A percentile compares a stretch with the other conserved stretches of the same genome.
Evolutionary conservation across 2,329 filamentous ascomycete genomes (phyloP).

Genomic region (Malbranchea zuffiana): DNA sequence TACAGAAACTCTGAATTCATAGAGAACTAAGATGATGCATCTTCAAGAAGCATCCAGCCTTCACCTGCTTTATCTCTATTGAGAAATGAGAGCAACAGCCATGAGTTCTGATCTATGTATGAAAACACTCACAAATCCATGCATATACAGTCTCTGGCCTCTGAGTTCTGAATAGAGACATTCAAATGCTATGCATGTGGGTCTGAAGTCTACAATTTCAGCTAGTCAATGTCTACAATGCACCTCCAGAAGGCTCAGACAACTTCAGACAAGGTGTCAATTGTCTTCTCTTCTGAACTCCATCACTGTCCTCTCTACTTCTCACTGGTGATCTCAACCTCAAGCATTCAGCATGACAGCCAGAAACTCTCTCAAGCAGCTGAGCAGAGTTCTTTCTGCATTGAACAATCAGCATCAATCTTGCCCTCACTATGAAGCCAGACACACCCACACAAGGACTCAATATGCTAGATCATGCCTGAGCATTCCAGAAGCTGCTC

Average conservation of each 20-base stretch:
- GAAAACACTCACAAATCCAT: conserved; percentile 1
- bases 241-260: background rate
- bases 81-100: conserved; percentile 1
- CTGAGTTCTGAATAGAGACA: background rate
- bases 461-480: conserved; percentile 1
- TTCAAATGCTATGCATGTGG: background rate
- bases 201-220: background rate
- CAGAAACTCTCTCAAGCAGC: background rate
- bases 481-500: background rate
- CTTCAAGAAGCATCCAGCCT: conserved; percentile 2
- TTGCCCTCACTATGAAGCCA: background rate
- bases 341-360: conserved; percentile 1
- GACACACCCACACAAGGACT: conserved; percentile 1
- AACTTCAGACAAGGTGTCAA: background rate
- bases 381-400: background rate
- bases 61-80: background rate
- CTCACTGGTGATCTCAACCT: conserved; percentile 1
- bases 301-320: background rate
- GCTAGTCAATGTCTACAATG: conserved; percentile 2
- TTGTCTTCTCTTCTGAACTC: conserved; percentile 1
- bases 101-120: background rate
- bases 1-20: background rate
- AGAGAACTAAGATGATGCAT: background rate
- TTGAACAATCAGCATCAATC: background rate
- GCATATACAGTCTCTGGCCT: background rate